Base-by-base conservation (phyloP, 129 eudicot species). In the Artemisia tridentata region DNA sequence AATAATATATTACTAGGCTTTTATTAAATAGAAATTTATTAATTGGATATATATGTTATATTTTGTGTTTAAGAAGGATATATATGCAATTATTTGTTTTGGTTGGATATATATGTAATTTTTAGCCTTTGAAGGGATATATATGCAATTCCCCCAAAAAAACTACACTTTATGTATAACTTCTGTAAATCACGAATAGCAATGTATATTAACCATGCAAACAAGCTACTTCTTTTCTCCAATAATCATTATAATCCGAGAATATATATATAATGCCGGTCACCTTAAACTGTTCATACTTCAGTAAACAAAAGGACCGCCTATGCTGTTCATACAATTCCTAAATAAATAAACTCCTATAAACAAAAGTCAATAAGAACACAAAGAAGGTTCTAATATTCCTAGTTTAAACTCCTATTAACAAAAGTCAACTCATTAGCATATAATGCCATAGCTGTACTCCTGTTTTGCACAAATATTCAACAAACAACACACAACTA, bases 391-490 rank as follows among this genome's bases (percentile, higher is more conserved):
- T 21, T 69, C 41, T 47, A 76, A 69, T 47, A 34, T 70, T 69
- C 64, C 56, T 11, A 7, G 21, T 48, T 51, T 25, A 48, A 27
- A 52, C 19, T 61, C 29, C 5, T 60, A 1, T 43, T 50, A 52
- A 65, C 13, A 63, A 68, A 70, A 63, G 81, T 77, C 72, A 77
- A 70, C 76, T 53, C 75, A 52, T 46, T 41, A 62, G 43, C 71
- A 62, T 43, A 55, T 50, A 49, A 69, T 50, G 60, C 23, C 25
- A 45, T 18, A 65, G 59, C 17, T 65, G 54, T 45, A 65, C 25
- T 11, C 66, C 63, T 7, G 41, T 12, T 19, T 77, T 63, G 65
- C 65, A 59, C 23, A 55, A n/a, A 43, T 55, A 65, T n/a, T 65
- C 18, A 17, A 27, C 62, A 55, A 13, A 75, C 67, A 67, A 11